Evolutionary conservation across 1,139 yeast genomes (phyloP).

Genomic region (Nakaseomyces nivariensis): DNA sequence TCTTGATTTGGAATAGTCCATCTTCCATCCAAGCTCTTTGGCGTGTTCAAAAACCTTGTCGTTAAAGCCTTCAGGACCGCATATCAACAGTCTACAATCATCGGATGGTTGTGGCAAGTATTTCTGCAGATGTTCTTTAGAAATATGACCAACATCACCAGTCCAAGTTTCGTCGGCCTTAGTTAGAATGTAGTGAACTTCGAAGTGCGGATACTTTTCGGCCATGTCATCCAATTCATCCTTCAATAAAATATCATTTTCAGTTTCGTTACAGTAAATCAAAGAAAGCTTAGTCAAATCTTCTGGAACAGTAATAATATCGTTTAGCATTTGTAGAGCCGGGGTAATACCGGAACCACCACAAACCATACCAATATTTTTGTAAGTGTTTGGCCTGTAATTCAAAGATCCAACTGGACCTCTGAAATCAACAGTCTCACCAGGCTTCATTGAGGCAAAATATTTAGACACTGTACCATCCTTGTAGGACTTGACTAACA

Average conservation of each 20-base stretch:
- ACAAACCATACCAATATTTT: conserved; percentile 59
- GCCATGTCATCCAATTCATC: conserved; percentile 63
- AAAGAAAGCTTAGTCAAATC: conserved; percentile 52
- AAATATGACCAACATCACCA: conserved; percentile 51
- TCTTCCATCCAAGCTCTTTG: conserved; percentile 53
- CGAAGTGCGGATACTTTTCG: conserved; percentile 49
- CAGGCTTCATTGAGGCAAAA: conserved; percentile 53
- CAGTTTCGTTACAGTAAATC: conserved; percentile 63
- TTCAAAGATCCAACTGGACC: conserved; percentile 71
- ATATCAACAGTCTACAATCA: conserved; percentile 48
- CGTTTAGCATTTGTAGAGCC: conserved; percentile 52
- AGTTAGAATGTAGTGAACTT: conserved; percentile 40
- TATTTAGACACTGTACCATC: conserved; percentile 57
- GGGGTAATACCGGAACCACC: conserved; percentile 83
- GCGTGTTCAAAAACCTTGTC: conserved; percentile 40
- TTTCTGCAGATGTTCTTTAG: conserved; percentile 44
- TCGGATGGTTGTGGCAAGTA: conserved; percentile 42
- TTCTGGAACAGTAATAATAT: conserved; percentile 54
- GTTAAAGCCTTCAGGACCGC: conserved; percentile 74
- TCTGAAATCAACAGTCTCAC: conserved; percentile 57
- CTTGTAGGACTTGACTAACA: conserved; percentile 62
- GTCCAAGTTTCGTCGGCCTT: conserved; percentile 39
- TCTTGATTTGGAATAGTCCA: conserved; percentile 39
- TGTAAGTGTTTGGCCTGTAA: conserved; percentile 50
- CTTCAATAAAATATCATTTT: conserved; percentile 59